Evolutionary conservation across 2,329 filamentous ascomycete genomes (phyloP), one percentile per base, ranked within the genome.

Genomic region (Fusarium mangiferae): DNA sequence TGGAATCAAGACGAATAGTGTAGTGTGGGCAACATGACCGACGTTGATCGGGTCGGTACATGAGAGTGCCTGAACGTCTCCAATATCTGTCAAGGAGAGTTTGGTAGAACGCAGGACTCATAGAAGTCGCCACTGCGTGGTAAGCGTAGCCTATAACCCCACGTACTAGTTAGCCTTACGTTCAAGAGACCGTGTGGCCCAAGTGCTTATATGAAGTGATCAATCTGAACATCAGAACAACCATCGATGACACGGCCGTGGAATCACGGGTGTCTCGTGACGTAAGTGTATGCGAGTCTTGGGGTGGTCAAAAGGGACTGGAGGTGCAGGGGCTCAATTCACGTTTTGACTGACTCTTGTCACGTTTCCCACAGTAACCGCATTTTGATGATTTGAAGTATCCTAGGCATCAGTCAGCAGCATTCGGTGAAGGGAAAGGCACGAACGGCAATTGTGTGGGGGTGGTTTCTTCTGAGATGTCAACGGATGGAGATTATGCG

Each of bases 11-110:
- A 52, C 93, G 90, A 61, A 96, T 91, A 2, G 93, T 95, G 81
- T 96, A 98, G 79, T 98, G 95, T 49, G 95, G 95, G 81, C 96
- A 99, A 79, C 96, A 99, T 70, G 94, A 93, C 64, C 91, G 87
- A 66, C 88, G 88, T 77, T 94, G 91, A 81, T 96, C 92, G 20
- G 94, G 93, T 69, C 94, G 90, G 82, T 96, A 96, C 55, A 96
- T 85, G 14, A 94, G 85, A 35, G 84, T 90, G 22, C 89, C 91
- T 42, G 91, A 95, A 72, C 93, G 88, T 81, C 94, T 91, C 93
- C 93, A 96, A 70, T 91, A 93, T 73, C 92, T 89, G 81, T 95
- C 90, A 49, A 96, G 84, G 42, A 96, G 85, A 48, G 81, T 84
- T 80, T 96, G 92, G 77, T 96, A 96, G 77, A 93, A 90, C 3